Conservation (phyloP, 2,329 filamentous ascomycete species). For the Chrysoporthe puriensis region DNA sequence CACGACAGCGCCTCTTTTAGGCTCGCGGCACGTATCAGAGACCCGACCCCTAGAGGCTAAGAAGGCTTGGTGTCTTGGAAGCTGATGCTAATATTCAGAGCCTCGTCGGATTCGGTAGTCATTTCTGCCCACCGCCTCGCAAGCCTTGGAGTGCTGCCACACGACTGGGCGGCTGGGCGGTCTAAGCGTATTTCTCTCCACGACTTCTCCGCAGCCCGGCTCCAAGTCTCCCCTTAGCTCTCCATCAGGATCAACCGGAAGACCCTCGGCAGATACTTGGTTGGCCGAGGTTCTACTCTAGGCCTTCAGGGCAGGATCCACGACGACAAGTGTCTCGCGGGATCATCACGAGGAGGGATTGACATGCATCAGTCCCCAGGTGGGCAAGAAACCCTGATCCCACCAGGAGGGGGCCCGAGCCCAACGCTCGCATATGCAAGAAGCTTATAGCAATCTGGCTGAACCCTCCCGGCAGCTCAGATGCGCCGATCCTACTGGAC, state of each 20-base stretch:
- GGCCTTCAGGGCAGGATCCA: slow-evolving; percentile 4
- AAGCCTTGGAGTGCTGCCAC: background rate
- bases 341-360: background rate
- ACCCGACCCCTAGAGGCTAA: background rate
- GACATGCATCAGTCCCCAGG: background rate
- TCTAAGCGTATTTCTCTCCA: background rate
- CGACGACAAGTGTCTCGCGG: background rate
- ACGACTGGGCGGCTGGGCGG: background rate
- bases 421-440: background rate
- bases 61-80: background rate
- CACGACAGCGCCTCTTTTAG: too few relatives aligned
- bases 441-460: background rate
- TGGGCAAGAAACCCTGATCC: background rate
- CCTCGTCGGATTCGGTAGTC: slow-evolving; percentile 8
- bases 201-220: slow-evolving; percentile 26
- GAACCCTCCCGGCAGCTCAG: background rate
- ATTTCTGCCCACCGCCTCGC: slow-evolving; percentile 20
- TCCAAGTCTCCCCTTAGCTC: slow-evolving; percentile 19
- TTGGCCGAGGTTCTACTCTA: slow-evolving; percentile 17
- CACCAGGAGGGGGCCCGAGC: background rate
- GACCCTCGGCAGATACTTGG: slow-evolving; percentile 26
- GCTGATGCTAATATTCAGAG: background rate
- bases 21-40: background rate
- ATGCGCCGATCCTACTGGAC: background rate
- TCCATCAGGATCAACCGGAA: background rate